Percentiles rank a stretch among this genome's conserved stretches.
Evolutionary conservation across 2,329 filamentous ascomycete genomes (phyloP).

Genomic region (Pseudogymnoascus sp.): DNA sequence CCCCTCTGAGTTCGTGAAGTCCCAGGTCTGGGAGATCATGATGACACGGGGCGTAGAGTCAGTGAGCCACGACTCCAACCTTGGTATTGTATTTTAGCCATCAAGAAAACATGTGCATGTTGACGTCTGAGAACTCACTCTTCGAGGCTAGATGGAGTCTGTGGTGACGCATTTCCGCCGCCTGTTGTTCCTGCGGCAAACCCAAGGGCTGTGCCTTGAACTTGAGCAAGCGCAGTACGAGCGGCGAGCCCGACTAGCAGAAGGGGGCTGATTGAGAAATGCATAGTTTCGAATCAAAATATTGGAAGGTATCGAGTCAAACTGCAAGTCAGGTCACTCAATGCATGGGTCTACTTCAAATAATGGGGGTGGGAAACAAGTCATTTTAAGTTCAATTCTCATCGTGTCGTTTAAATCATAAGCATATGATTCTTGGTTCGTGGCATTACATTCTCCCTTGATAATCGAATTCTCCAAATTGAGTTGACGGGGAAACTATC

Average conservation of each 20-base stretch:
- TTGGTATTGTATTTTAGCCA: constrained; percentile 28
- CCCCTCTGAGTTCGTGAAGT: neutral
- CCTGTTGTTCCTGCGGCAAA: constrained; percentile 35
- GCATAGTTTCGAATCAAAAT: neutral
- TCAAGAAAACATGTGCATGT: constrained; percentile 15
- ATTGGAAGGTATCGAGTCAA: no score
- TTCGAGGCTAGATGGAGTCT: constrained; percentile 43
- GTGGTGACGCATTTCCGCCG: constrained; percentile 44
- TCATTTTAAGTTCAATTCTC: neutral
- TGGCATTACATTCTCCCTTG: neutral
- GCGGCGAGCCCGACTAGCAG: neutral
- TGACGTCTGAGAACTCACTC: constrained; percentile 25
- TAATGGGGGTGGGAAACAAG: neutral
- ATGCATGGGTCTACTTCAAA: neutral
- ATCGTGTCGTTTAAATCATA: neutral
- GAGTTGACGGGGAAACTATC: neutral
- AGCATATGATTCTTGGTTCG: neutral
- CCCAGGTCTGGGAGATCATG: constrained; percentile 41
- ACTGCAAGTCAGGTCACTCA: neutral
- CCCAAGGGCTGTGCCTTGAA: neutral
- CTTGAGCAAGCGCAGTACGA: neutral
- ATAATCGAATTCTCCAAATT: neutral
- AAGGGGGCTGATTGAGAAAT: neutral
- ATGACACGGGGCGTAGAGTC: constrained; percentile 47
- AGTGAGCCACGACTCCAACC: constrained; percentile 51